These are phyloP conservation scores for Chaetoceros tenuissimus DNA, from an alignment of 108 stramenopile genomes.

Conservation along the genomic window DNA sequence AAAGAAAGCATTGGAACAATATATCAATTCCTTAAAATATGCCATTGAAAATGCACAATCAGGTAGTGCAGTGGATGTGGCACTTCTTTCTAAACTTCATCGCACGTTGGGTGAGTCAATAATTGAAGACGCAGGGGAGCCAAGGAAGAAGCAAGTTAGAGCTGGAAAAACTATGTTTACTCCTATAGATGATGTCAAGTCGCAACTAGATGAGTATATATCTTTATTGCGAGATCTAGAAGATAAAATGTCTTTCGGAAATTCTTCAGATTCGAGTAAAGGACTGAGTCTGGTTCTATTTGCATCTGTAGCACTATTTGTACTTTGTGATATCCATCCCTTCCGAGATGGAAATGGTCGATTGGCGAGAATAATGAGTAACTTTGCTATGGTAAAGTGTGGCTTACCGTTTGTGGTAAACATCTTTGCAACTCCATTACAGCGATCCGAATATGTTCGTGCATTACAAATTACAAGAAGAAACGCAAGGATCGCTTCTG, in stretches of 20 bases:
- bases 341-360: conserved; percentile 44
- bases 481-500: conserved; percentile 9
- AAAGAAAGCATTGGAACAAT: conserved; percentile 13
- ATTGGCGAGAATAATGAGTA: conserved; percentile 25
- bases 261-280: background rate
- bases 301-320: conserved; percentile 34
- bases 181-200: conserved; percentile 5
- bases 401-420: conserved; percentile 36
- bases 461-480: conserved; percentile 19
- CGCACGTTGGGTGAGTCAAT: conserved; percentile 11
- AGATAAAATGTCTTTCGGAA: conserved; percentile 1
- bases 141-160: conserved; percentile 23
- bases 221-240: conserved; percentile 3
- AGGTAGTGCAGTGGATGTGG: background rate
- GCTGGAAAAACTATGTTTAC: conserved; percentile 22
- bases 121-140: conserved; percentile 22
- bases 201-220: conserved; percentile 21
- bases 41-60: conserved; percentile 9
- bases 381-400: conserved; percentile 18
- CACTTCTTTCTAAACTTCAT: conserved; percentile 8
- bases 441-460: conserved; percentile 25
- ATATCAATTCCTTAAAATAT: conserved; percentile 10
- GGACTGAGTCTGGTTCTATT: conserved; percentile 13
- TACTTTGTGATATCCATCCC: conserved; percentile 13
- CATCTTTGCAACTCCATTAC: conserved; percentile 27